Conservation (phyloP, 2,329 filamentous ascomycete genomes). For the Plectosphaerella sp. region DNA sequence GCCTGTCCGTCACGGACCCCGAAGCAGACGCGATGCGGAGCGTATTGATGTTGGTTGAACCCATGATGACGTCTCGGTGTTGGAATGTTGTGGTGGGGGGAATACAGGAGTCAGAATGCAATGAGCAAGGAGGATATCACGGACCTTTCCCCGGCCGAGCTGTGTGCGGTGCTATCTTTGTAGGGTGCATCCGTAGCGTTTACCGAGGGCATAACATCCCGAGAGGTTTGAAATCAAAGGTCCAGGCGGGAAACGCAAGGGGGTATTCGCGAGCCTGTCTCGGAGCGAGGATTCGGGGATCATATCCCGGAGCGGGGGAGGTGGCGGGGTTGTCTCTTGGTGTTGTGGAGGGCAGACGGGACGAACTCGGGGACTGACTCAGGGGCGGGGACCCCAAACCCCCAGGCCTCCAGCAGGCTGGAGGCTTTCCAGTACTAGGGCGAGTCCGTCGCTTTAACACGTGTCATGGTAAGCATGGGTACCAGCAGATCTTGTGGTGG, state of each 20-base stretch:
- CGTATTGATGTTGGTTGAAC: background rate
- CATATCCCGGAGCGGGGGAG: background rate
- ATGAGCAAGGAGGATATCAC: background rate
- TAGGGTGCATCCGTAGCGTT: background rate
- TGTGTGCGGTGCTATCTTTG: background rate
- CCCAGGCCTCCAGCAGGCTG: background rate
- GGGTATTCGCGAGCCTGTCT: background rate
- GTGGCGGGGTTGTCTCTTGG: background rate
- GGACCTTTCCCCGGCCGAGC: background rate
- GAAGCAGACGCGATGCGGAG: slow-evolving; percentile 23
- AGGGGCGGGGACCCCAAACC: background rate
- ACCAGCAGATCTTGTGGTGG: background rate
- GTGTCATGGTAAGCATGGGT: background rate
- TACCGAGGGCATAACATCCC: background rate
- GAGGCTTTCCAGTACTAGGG: background rate
- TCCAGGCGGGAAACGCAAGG: background rate
- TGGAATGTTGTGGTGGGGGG: background rate
- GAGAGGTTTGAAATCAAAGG: background rate
- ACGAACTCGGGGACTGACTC: background rate
- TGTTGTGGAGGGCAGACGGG: background rate
- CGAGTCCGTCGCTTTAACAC: background rate
- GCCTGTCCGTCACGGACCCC: slow-evolving; percentile 17
- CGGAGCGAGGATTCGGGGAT: background rate
- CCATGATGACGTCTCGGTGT: background rate
- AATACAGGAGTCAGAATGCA: background rate